A percentile compares a stretch with the other conserved stretches of the same genome.
phyloP scores from a whole-genome alignment of 441 rosid species.

The Bocquillonia castaneifolia region DNA sequence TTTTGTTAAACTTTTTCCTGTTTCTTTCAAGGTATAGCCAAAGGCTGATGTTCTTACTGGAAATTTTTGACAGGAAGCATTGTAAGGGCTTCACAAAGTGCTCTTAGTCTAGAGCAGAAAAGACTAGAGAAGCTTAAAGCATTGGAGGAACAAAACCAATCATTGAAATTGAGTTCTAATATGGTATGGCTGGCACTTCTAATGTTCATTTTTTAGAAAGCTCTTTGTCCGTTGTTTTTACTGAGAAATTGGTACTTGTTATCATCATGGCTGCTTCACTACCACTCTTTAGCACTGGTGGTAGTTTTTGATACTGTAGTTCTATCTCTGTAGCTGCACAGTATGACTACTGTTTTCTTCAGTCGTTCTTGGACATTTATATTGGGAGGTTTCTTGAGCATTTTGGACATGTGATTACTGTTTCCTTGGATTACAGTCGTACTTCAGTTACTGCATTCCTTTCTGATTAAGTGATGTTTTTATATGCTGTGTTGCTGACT shows the following conservation, averaged over 20 bases:
- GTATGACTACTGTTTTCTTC: background rate
- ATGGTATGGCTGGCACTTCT: slow-evolving; percentile 38
- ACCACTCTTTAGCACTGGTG: background rate
- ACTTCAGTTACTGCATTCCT: background rate
- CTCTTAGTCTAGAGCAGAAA: slow-evolving; percentile 55
- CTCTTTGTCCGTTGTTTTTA: background rate
- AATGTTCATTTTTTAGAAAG: slow-evolving; percentile 1
- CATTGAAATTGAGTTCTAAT: slow-evolving; percentile 42
- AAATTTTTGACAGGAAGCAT: slow-evolving; percentile 38
- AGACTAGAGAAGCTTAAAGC: slow-evolving; percentile 60
- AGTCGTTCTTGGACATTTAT: background rate
- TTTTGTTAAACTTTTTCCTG: background rate
- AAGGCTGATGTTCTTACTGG: slow-evolving; percentile 16
- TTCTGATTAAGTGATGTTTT: slow-evolving; percentile 5
- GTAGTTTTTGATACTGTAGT: background rate
- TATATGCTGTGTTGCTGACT: slow-evolving; percentile 10
- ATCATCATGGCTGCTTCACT: background rate
- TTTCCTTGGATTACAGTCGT: background rate
- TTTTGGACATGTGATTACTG: background rate
- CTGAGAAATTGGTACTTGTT: background rate
- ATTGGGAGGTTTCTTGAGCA: background rate
- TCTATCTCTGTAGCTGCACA: background rate
- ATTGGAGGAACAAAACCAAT: slow-evolving; percentile 44
- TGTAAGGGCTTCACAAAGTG: slow-evolving; percentile 60
- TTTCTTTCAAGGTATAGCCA: slow-evolving; percentile 10